Percentiles rank a stretch among this genome's conserved stretches.
These are phyloP conservation scores for Lanmaoa rubissima DNA, from an alignment of 768 basidiomycete genomes.

Conservation along the genomic window DNA sequence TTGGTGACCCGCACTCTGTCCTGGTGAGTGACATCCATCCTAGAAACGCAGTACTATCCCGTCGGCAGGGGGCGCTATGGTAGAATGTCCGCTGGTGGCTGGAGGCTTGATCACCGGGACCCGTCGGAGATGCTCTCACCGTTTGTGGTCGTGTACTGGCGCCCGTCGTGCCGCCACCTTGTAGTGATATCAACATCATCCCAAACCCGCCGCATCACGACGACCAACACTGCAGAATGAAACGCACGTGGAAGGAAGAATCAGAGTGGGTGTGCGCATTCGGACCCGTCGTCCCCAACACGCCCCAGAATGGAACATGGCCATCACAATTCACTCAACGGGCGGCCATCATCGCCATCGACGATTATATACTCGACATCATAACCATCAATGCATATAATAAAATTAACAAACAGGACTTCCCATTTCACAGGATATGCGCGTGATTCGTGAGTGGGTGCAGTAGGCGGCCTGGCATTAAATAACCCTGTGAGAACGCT, in stretches of 20 bases:
- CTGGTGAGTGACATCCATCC: not conserved
- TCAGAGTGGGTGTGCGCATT: not conserved
- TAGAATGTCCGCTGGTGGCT: not conserved
- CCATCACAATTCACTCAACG: not conserved
- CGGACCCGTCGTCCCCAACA: constrained; percentile 11
- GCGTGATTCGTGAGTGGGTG: not conserved
- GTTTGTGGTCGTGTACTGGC: not conserved
- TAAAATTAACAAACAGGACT: not conserved
- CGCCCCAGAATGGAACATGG: not conserved
- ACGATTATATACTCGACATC: constrained; percentile 10
- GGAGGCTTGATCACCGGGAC: constrained; percentile 5
- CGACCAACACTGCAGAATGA: constrained; percentile 1
- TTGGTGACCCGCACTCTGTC: not conserved
- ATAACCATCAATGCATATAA: constrained; percentile 10
- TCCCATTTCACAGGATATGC: not conserved
- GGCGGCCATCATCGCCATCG: constrained; percentile 10
- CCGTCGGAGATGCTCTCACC: not conserved
- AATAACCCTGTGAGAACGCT: constrained; percentile 8
- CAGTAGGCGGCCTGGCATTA: constrained; percentile 2
- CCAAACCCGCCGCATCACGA: not conserved
- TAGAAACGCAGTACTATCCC: not conserved
- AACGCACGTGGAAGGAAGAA: constrained; percentile 6
- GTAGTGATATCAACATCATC: not conserved
- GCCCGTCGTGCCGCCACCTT: not conserved
- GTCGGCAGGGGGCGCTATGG: not conserved